phyloP scores from a whole-genome alignment of 2,329 filamentous ascomycete species.

The Hypoxylon sp. region DNA sequence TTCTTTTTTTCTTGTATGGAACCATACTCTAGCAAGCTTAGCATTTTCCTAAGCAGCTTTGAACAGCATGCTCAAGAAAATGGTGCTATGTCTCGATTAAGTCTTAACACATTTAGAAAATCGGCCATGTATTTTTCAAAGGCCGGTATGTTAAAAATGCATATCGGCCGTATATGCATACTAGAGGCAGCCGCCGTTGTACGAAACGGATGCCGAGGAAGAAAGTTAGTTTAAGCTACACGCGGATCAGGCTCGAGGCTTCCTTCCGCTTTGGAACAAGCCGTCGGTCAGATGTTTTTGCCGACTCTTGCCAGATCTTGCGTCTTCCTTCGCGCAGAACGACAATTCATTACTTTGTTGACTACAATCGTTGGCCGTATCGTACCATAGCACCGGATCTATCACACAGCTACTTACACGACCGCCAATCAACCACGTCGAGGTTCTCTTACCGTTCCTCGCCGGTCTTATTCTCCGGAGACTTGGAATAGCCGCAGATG shows the following conservation, averaged over 20 bases:
- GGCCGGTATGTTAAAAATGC: neutral
- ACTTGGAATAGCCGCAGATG: neutral
- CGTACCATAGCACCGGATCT: conserved; percentile 1
- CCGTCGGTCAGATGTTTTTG: conserved; percentile 28
- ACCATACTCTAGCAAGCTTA: neutral
- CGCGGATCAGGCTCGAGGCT: conserved; percentile 15
- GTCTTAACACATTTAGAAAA: neutral
- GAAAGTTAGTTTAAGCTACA: conserved; percentile 5
- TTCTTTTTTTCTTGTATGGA: conserved; percentile 9
- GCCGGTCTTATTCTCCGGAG: neutral
- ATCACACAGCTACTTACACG: neutral
- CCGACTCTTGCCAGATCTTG: conserved; percentile 13
- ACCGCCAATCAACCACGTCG: conserved; percentile 4
- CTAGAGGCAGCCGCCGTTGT: neutral
- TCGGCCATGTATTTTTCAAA: neutral
- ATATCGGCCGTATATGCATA: conserved; percentile 3
- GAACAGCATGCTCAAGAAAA: neutral
- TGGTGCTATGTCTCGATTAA: neutral
- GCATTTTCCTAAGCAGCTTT: neutral
- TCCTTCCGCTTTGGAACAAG: conserved; percentile 21
- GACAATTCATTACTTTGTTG: conserved; percentile 2
- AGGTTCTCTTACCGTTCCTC: conserved; percentile 1
- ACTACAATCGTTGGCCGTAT: neutral
- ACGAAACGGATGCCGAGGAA: conserved; percentile 7
- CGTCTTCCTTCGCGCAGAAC: neutral